Evolutionary conservation across 2,329 filamentous ascomycete species (phyloP), one percentile per base, ranked within the genome.

Genomic region (Phaeomoniella chlamydospora): DNA sequence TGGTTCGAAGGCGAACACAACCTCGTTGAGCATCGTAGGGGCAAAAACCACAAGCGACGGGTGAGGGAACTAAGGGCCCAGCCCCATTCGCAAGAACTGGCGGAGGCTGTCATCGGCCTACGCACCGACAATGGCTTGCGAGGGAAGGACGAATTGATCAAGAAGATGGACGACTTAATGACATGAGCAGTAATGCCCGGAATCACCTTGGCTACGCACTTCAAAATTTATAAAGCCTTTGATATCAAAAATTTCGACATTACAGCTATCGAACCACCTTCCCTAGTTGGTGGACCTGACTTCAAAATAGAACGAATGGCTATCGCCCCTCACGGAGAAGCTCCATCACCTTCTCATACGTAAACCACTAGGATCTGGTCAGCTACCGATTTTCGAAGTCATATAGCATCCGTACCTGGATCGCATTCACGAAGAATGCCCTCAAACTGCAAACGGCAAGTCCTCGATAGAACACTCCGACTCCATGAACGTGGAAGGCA

Each of bases 31-130:
- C 90, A 98, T 60, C 68, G 68, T 39, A 84, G 80, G 57, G 85
- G 84, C 48, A 98, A 94, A 63, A 84, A 83, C 44, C 90, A 98
- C 62, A 94, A 87, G 72, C 75, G 86, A 65, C 80, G 81, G 55
- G 62, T 93, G 37, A 85, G 86, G 55, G 71, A 84, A 49, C 63
- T 98, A 41, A 74, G 75, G 43, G 85, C 92, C 51, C 83, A 84
- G 49, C 82, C 85, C 6, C 90, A 93, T 57, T 79, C 79, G 4
- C 85, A 93, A 51, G 81, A 83, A 51, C 75, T 87, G 47, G 84
- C 87, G 18, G 84, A 93, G 52, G 84, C 82, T 12, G 85, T 80
- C 0, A 66, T 78, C 22, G 84, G 84, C 29, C 60, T 87, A 38
- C 65, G 70, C 37, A 77, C 74, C 18, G 78, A 86, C 53, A 86